Conservation (phyloP, 345 rosid genomes). For the Boechera retrofracta region DNA sequence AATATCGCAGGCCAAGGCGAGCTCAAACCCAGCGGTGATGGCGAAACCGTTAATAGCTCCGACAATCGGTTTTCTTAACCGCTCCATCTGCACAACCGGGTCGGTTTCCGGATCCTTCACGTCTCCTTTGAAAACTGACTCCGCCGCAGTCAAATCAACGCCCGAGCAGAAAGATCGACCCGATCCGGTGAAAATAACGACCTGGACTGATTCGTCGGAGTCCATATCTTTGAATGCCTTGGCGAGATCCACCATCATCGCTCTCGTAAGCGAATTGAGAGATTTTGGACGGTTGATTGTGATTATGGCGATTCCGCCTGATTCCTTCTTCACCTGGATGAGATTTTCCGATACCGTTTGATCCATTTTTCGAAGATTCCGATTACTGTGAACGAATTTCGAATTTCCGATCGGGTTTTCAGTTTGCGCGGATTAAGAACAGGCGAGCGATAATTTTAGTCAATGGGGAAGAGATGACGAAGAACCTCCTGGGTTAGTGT, state of each 20-base stretch:
- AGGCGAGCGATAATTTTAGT: neutral
- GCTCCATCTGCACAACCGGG: slow-evolving; percentile 83
- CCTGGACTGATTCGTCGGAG: slow-evolving; percentile 63
- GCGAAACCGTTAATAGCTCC: slow-evolving; percentile 92
- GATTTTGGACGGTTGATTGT: slow-evolving; percentile 91
- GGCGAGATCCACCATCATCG: slow-evolving; percentile 81
- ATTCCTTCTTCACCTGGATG: slow-evolving; percentile 62
- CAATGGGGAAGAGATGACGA: slow-evolving; percentile 27
- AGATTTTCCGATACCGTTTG: slow-evolving; percentile 45
- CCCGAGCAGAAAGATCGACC: slow-evolving; percentile 95
- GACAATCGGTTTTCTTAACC: slow-evolving; percentile 75
- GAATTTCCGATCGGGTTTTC: neutral
- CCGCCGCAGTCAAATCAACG: slow-evolving; percentile 83
- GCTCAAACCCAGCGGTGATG: slow-evolving; percentile 90
- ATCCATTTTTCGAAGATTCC: slow-evolving; percentile 46
- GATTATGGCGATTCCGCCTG: slow-evolving; percentile 66
- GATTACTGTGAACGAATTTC: neutral
- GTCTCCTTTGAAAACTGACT: slow-evolving; percentile 90
- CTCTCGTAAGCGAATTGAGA: slow-evolving; percentile 78
- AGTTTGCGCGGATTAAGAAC: neutral
- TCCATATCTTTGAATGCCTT: slow-evolving; percentile 61
- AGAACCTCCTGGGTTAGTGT: slow-evolving; percentile 26
- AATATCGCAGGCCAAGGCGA: slow-evolving; percentile 87
- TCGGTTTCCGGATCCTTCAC: slow-evolving; percentile 80
- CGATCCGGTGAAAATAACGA: slow-evolving; percentile 68